phyloP scores from a whole-genome alignment of 2,329 filamentous ascomycete species.

The Sclerotinia glacialis region DNA sequence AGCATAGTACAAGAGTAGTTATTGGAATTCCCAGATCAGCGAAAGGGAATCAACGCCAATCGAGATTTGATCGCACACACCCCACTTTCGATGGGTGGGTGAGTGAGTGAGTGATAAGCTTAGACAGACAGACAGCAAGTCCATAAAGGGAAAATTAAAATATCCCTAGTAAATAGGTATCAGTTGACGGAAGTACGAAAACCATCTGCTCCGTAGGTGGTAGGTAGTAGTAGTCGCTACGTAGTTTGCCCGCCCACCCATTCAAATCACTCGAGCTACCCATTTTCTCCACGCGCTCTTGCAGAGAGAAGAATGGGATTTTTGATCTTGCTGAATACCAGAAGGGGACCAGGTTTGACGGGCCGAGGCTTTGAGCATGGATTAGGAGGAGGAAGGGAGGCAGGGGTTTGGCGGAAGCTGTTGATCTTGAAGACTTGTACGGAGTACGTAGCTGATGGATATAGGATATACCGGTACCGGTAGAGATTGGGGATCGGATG shows the following conservation, averaged over 20 bases:
- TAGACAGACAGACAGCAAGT: not conserved
- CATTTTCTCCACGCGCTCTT: constrained; percentile 19
- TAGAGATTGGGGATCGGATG: not conserved
- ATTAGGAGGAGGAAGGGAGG: not conserved
- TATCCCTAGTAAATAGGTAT: not conserved
- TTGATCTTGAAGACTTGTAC: not conserved
- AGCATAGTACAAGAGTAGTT: not conserved
- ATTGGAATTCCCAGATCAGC: constrained; percentile 1
- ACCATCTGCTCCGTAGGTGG: not conserved
- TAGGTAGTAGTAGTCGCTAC: not conserved
- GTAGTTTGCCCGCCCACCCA: not conserved
- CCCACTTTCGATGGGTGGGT: constrained; percentile 11
- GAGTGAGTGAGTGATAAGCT: not conserved
- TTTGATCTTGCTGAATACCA: not conserved
- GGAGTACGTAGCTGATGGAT: not conserved
- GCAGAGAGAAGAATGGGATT: constrained; percentile 3
- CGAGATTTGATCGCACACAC: constrained; percentile 2
- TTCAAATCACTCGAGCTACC: not conserved
- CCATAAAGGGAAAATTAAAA: constrained; percentile 11
- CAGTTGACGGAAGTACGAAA: not conserved
- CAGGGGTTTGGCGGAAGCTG: not conserved
- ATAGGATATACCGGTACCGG: not conserved
- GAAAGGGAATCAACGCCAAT: constrained; percentile 17
- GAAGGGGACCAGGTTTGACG: constrained; percentile 4
- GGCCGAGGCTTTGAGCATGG: constrained; percentile 17